A percentile compares a stretch with the other conserved stretches of the same genome.
Conservation (phyloP, 208 protist species). For the Acanthamoeba sp. region DNA sequence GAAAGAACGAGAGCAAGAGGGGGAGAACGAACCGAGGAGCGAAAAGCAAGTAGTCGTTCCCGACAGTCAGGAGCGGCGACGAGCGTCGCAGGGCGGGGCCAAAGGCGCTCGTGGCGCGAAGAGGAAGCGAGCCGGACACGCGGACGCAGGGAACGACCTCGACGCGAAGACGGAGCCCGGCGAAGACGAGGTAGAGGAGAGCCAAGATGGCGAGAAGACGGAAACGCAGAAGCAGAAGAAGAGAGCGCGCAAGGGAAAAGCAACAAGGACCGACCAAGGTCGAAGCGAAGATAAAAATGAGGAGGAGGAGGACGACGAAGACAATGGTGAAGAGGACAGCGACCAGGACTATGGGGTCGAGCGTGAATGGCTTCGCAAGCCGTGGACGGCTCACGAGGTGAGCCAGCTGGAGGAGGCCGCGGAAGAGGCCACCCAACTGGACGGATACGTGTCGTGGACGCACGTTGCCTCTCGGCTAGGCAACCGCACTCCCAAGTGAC, state of each 20-base stretch:
- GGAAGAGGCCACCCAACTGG: neutral
- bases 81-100: too few relatives aligned
- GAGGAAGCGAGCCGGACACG: neutral
- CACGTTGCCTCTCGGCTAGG: neutral
- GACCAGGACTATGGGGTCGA: neutral
- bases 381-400: neutral
- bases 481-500: slow-evolving; percentile 22
- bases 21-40: neutral
- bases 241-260: slow-evolving; percentile 2
- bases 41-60: neutral
- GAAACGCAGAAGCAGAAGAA: neutral
- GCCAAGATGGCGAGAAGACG: too few relatives aligned
- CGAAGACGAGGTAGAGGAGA: too few relatives aligned
- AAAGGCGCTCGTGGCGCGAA: too few relatives aligned
- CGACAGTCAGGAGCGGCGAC: neutral
- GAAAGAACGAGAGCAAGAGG: neutral
- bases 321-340: neutral
- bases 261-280: too few relatives aligned
- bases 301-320: slow-evolving; percentile 5
- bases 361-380: neutral
- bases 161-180: too few relatives aligned
- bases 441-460: neutral
- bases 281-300: neutral
- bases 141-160: neutral
- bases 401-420: neutral